These are phyloP conservation scores for Yarrowia deformans DNA, from an alignment of 805 yeast species.

Conservation along the genomic window DNA sequence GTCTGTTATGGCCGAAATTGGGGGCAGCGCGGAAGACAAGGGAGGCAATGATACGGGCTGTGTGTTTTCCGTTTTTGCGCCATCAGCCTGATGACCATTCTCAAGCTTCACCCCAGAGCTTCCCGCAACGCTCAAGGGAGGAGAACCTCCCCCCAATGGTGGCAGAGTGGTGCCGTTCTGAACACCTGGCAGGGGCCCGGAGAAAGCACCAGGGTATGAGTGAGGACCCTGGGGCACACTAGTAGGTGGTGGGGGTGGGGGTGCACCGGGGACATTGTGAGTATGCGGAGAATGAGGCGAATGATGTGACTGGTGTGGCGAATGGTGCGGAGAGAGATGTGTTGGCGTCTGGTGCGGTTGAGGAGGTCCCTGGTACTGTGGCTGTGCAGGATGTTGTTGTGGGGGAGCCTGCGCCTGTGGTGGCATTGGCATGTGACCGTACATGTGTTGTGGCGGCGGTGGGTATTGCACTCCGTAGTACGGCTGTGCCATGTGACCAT, in stretches of 20 bases:
- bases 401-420: conserved; percentile 11
- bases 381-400: conserved; percentile 14
- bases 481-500: neutral
- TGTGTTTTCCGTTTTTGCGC: neutral
- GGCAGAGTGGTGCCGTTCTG: conserved; percentile 12
- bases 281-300: conserved; percentile 4
- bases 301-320: conserved; percentile 17
- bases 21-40: neutral
- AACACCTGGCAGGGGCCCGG: neutral
- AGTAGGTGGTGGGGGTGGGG: conserved; percentile 1
- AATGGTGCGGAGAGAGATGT: conserved; percentile 4
- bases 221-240: conserved; percentile 1
- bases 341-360: conserved; percentile 3
- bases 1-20: conserved; percentile 22
- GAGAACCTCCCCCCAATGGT: conserved; percentile 7
- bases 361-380: neutral
- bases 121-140: neutral
- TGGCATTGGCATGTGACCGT: conserved; percentile 23
- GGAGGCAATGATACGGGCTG: conserved; percentile 2
- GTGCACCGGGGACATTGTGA: neutral
- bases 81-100: neutral
- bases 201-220: neutral
- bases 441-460: neutral
- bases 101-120: neutral
- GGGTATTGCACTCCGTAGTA: conserved; percentile 14